phyloP scores from a whole-genome alignment of 352 stramenopile genomes.

The Phytophthora podocarpi region DNA sequence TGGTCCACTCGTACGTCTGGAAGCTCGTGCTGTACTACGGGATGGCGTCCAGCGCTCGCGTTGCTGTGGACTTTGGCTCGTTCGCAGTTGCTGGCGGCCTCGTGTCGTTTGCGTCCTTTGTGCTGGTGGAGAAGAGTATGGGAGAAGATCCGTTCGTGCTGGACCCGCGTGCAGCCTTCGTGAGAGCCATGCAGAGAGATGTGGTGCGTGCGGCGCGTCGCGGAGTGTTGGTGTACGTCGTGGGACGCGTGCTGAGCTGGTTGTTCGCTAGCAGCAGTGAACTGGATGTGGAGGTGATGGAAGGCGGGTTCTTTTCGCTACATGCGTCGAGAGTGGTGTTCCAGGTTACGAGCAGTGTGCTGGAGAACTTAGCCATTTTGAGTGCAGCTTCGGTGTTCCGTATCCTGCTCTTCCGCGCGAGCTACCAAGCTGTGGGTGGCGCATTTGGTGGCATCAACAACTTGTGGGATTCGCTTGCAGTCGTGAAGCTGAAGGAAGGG shows the following conservation, averaged over 20 bases:
- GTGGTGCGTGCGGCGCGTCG: slow-evolving; percentile 50
- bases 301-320: slow-evolving; percentile 30
- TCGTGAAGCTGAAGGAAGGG: slow-evolving; percentile 30
- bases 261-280: slow-evolving; percentile 14
- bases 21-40: slow-evolving; percentile 48
- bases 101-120: slow-evolving; percentile 51
- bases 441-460: slow-evolving; percentile 23
- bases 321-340: slow-evolving; percentile 38
- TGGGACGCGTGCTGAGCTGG: slow-evolving; percentile 32
- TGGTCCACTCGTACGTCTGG: slow-evolving; percentile 57
- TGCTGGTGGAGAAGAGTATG: slow-evolving; percentile 48
- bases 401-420: slow-evolving; percentile 57
- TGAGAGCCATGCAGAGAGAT: slow-evolving; percentile 43
- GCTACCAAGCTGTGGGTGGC: slow-evolving; percentile 28
- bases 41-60: slow-evolving; percentile 17
- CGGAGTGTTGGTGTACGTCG: slow-evolving; percentile 43
- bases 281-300: neutral
- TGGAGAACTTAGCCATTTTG: slow-evolving; percentile 56
- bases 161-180: slow-evolving; percentile 47
- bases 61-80: slow-evolving; percentile 31
- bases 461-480: slow-evolving; percentile 43
- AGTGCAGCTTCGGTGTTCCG: slow-evolving; percentile 50
- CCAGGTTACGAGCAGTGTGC: slow-evolving; percentile 47
- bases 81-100: slow-evolving; percentile 47
- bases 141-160: slow-evolving; percentile 56